Evolutionary conservation across 352 stramenopile species (phyloP), one percentile per base, ranked within the genome.

Genomic region (Pythium brachiatum): DNA sequence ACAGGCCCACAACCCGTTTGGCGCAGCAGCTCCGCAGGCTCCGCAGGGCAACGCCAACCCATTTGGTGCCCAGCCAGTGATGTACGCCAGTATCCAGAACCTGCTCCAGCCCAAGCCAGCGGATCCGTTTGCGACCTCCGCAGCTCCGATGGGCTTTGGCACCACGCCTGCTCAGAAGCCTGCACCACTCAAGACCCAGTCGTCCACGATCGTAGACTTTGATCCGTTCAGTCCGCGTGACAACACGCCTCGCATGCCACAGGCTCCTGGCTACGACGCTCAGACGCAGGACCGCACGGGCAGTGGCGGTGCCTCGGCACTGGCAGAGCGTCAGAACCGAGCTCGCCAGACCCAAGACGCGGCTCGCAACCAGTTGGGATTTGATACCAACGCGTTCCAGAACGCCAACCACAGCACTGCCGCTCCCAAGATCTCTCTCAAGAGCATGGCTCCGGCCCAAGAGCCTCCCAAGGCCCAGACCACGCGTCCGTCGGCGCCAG

Each of bases 11-110:
- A 64, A 66, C 29, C 58, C 64, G 21, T 71, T 63, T 31, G 64
- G 64, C 29, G 48, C 27, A 15, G 48, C 27, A 15, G 31, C 48
- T 0, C 36, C 59, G 23, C 23, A 41, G 20, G 39, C 51, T 1
- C 56, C 59, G 36, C 69, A 76, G 34, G 74, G 65, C 51, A 71
- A 69, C 53, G 52, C 73, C 32, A 75, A 74, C 52, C 78, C 66
- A 8, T 82, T 78, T 46, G 58, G 64, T 15, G 76, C 76, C 5
- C 73, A 87, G 53, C 72, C 74, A 3, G 71, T 81, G 59, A 76
- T 79, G 66, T 81, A 83, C 69, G 73, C 85, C 68, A 87, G 64
- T 69, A 86, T 83, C 59, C 86, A 86, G 60, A 87, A 81, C 63
- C 51, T 86, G 57, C 67, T 83, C 47, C 76, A 82, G 36, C 53